Evolutionary conservation across 2,329 filamentous ascomycete species (phyloP), one percentile per base, ranked within the genome.

Genomic region (Colletotrichum sp.): DNA sequence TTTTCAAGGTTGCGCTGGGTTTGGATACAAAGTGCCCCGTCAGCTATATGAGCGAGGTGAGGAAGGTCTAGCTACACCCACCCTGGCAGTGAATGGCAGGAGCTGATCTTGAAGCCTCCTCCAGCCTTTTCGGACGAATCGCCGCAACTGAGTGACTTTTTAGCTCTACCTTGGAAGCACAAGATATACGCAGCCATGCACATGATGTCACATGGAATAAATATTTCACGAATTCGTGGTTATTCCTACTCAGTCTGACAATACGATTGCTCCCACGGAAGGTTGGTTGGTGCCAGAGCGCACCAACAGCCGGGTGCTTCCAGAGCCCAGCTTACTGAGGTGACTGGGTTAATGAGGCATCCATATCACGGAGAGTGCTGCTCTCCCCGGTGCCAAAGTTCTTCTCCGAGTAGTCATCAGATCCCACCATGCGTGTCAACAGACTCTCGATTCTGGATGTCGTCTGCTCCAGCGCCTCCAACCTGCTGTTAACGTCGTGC

Each of bases 391-490:
- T 81, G 70, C 77, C 81, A 49, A 79, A 70, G 62, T 66, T 81
- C 79, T 66, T 81, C 77, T 79, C 80, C 28, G 72, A 71, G 63
- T 80, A 79, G 5, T 83, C 82, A 36, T 79, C 79, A 15, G 80
- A 79, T 8, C 77, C 74, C 5, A 60, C 72, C 72, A 90, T 79
- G 68, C 81, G 85, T 55, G 81, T 79, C 68, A 91, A 78, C 83
- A 90, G 84, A n/a, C 79, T 80, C 79, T 90, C 88, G 76, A 91
- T 87, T 39, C 89, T 86, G 57, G 82, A 82, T 76, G 88, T 87
- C 32, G 87, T 83, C 73, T 86, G 86, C 80, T 92, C 91, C 78
- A 93, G 85, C 9, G 84, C 83, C 44, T 85, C 86, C 39, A 92
- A 80, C 64, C 89, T 85, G 28, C 81, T 80, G 1, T 84, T 81